Conservation (phyloP, 768 basidiomycete genomes). For the Rhizopogon vinicolor region DNA sequence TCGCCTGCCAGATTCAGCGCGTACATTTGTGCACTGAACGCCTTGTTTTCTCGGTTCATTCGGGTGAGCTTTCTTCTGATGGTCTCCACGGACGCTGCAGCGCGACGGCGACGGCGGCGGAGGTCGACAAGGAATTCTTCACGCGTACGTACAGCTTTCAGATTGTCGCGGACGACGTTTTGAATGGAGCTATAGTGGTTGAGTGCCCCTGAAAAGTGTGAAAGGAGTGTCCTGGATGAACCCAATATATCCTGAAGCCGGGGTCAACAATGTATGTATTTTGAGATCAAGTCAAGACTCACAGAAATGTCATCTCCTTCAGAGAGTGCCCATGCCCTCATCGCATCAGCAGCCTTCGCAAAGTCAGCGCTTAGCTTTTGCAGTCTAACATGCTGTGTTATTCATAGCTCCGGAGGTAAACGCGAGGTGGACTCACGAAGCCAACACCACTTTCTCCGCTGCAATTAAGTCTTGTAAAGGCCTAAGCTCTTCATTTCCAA, state of each 20-base stretch:
- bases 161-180: slow-evolving; percentile 52
- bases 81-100: slow-evolving; percentile 68
- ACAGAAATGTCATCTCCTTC: slow-evolving; percentile 84
- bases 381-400: slow-evolving; percentile 32
- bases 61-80: slow-evolving; percentile 87
- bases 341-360: slow-evolving; percentile 64
- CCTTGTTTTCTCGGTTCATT: slow-evolving; percentile 89
- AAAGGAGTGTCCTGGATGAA: slow-evolving; percentile 63
- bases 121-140: slow-evolving; percentile 83
- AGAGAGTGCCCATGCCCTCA: slow-evolving; percentile 67
- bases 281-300: slow-evolving; percentile 19
- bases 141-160: slow-evolving; percentile 78
- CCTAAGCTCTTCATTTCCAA: slow-evolving; percentile 70
- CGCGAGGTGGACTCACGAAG: slow-evolving; percentile 46
- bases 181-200: slow-evolving; percentile 69
- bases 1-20: slow-evolving; percentile 62
- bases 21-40: slow-evolving; percentile 68
- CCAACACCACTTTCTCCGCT: slow-evolving; percentile 78
- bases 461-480: slow-evolving; percentile 87
- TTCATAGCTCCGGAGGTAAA: background rate
- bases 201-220: slow-evolving; percentile 64
- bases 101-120: slow-evolving; percentile 60
- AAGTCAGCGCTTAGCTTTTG: slow-evolving; percentile 65
- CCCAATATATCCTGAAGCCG: slow-evolving; percentile 61
- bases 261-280: background rate